phyloP scores from a whole-genome alignment of 2,329 filamentous ascomycete genomes.

The Stachybotrys echinatus region DNA sequence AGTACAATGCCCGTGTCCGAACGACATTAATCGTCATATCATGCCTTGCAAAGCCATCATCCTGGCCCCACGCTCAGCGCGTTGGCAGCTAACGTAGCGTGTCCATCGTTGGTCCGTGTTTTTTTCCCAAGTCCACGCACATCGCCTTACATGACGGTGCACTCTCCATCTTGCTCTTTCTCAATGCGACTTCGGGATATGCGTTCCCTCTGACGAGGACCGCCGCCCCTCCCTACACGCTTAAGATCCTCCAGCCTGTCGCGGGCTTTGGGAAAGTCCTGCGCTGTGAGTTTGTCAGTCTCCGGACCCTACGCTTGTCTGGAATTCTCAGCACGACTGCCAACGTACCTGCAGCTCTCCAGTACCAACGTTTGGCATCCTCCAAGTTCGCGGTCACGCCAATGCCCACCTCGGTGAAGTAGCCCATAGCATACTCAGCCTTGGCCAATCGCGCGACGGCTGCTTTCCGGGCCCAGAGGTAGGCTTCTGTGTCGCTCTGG shows the following conservation, averaged over 20 bases:
- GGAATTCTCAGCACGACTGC: background rate
- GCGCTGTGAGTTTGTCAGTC: constrained; percentile 52
- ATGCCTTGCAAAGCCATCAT: too few species aligned
- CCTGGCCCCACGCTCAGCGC: too few species aligned
- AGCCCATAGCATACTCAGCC: constrained; percentile 95
- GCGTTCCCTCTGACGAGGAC: constrained; percentile 67
- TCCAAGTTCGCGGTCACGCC: constrained; percentile 81
- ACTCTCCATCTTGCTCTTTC: constrained; percentile 85
- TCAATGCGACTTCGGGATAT: constrained; percentile 78
- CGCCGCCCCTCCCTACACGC: constrained; percentile 62
- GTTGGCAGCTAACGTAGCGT: too few species aligned
- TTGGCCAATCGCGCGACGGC: constrained; percentile 83
- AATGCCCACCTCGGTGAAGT: constrained; percentile 94
- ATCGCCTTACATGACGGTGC: constrained; percentile 65
- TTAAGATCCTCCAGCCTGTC: constrained; percentile 92
- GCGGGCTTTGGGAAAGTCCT: constrained; percentile 90
- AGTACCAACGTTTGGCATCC: constrained; percentile 98
- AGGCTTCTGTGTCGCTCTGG: constrained; percentile 93
- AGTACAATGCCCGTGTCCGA: background rate
- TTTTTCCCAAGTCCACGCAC: background rate
- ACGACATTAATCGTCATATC: background rate
- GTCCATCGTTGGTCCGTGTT: too few species aligned
- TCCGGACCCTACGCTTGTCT: background rate
- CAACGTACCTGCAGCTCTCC: constrained; percentile 85
- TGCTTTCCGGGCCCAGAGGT: constrained; percentile 93